A percentile compares a stretch with the other conserved stretches of the same genome.
These are phyloP conservation scores for Chlamydomonas schloesseri DNA, from an alignment of 139 green algal genomes.

Conservation along the genomic window DNA sequence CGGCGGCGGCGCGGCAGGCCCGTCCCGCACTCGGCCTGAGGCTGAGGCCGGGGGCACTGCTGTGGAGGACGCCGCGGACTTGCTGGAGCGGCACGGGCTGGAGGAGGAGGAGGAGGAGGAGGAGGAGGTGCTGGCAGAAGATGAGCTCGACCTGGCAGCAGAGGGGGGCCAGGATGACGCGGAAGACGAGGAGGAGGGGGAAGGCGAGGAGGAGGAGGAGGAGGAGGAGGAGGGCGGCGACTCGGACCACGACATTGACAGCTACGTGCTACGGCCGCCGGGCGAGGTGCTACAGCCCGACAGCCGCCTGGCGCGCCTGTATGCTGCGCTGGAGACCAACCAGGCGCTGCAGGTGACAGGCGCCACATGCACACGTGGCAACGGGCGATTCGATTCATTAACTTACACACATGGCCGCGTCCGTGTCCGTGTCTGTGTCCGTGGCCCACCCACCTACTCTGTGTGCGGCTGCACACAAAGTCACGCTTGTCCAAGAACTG, in stretches of 20 bases:
- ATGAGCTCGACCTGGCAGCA: background rate
- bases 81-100: background rate
- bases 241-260: background rate
- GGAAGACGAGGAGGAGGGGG: background rate
- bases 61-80: no score
- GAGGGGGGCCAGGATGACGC: background rate
- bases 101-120: no score
- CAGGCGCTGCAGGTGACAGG: slow-evolving; percentile 32
- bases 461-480: no score
- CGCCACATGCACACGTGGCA: background rate
- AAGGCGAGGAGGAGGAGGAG: background rate
- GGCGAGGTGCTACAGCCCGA: slow-evolving; percentile 18
- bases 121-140: no score
- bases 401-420: no score
- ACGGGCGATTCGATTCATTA: no score
- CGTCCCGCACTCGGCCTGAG: no score
- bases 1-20: no score
- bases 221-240: no score
- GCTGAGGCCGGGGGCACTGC: no score
- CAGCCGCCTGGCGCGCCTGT: slow-evolving; percentile 36
- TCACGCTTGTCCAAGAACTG: no score
- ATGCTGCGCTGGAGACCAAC: slow-evolving; percentile 50
- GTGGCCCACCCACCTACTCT: no score
- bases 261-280: slow-evolving; percentile 4
- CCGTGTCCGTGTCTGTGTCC: background rate